phyloP scores from a whole-genome alignment of 495 filamentous ascomycete species.

The Penicillium antarcticum region DNA sequence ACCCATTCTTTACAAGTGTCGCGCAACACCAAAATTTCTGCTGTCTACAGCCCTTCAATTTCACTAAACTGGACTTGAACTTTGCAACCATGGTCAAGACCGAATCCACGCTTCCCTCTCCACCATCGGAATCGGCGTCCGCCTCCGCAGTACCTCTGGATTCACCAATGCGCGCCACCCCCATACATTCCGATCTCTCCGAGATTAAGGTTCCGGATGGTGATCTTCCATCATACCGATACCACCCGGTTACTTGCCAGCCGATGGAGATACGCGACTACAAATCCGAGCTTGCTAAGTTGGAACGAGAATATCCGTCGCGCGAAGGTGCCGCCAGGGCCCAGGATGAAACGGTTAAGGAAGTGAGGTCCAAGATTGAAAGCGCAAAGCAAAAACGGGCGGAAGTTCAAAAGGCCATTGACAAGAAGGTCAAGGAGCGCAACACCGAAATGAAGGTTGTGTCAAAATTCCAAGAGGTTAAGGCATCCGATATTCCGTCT shows the following conservation, averaged over 20 bases:
- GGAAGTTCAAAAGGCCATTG: conserved; percentile 40
- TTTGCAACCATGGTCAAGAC: conserved; percentile 16
- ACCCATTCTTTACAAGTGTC: neutral
- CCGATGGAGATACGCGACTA: conserved; percentile 29
- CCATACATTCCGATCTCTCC: conserved; percentile 41
- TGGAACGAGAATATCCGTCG: conserved; percentile 37
- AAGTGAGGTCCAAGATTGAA: conserved; percentile 39
- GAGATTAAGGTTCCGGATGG: conserved; percentile 37
- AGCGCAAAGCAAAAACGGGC: conserved; percentile 38
- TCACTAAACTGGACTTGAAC: neutral
- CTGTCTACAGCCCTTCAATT: too few species aligned
- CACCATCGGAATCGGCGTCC: conserved; percentile 28
- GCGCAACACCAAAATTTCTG: neutral
- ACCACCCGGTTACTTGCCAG: conserved; percentile 41
- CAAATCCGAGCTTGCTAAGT: conserved; percentile 30
- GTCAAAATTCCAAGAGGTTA: conserved; percentile 43
- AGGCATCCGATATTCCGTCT: conserved; percentile 30
- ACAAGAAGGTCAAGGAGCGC: conserved; percentile 45
- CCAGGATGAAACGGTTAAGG: conserved; percentile 37
- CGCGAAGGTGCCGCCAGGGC: conserved; percentile 37
- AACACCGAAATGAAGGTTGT: conserved; percentile 46
- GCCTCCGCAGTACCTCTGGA: conserved; percentile 26
- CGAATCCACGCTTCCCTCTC: conserved; percentile 30
- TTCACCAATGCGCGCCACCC: conserved; percentile 34
- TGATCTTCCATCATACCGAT: conserved; percentile 29